Conservation (phyloP, 148 eudicot genomes). For the Polygonum aviculare region DNA sequence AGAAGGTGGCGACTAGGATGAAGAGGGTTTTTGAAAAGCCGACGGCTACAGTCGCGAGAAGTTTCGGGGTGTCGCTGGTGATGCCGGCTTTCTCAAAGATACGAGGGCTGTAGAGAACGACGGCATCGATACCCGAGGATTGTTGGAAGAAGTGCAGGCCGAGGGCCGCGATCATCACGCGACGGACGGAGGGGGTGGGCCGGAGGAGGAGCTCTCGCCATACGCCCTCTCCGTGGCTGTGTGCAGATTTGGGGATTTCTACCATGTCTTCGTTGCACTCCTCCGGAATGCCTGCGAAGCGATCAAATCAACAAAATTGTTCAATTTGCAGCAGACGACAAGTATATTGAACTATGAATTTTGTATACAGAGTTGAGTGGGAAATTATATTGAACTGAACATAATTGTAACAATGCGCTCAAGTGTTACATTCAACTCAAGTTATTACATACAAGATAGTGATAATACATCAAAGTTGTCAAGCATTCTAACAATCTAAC, state of each 20-base stretch:
- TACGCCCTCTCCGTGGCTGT: constrained; percentile 21
- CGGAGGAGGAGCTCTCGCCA: constrained; percentile 36
- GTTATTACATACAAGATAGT: too few relatives aligned
- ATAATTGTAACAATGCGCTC: too few relatives aligned
- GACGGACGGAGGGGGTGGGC: constrained; percentile 33
- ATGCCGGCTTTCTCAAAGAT: constrained; percentile 44
- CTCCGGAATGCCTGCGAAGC: constrained; percentile 24
- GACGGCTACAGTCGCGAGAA: constrained; percentile 31
- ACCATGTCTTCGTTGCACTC: constrained; percentile 30
- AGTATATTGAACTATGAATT: too few relatives aligned
- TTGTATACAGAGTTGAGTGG: too few relatives aligned
- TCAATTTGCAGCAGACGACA: too few relatives aligned
- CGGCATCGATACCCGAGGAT: constrained; percentile 39
- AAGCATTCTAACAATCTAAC: too few relatives aligned
- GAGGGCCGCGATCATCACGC: constrained; percentile 29
- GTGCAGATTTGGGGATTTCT: constrained; percentile 9
- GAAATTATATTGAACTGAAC: too few relatives aligned
- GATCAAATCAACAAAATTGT: not conserved
- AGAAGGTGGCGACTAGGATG: constrained; percentile 32
- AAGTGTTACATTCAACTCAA: too few relatives aligned
- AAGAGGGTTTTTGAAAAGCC: constrained; percentile 29
- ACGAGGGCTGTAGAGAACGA: constrained; percentile 41
- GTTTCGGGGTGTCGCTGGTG: constrained; percentile 9
- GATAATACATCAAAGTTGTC: too few relatives aligned
- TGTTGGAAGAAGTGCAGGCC: constrained; percentile 55